These are phyloP conservation scores for Penicillium longicatenatum DNA, from an alignment of 495 filamentous ascomycete genomes.

Conservation along the genomic window DNA sequence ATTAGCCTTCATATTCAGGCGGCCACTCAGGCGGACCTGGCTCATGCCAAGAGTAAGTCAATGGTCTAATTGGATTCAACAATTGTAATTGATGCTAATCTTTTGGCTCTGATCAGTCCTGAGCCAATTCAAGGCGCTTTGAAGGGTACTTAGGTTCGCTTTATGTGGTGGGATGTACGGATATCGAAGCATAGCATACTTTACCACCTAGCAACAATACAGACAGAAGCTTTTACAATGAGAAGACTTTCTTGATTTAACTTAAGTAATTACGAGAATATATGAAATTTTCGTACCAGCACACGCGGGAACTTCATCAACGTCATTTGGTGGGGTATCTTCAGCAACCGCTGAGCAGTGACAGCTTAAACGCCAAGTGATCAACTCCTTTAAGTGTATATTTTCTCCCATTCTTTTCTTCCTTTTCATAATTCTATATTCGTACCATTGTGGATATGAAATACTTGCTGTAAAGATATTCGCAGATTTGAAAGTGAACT, in stretches of 20 bases:
- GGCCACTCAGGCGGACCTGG: conserved; percentile 15
- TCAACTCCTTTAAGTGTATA: no score
- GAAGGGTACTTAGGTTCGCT: neutral
- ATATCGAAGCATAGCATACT: neutral
- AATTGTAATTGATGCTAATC: neutral
- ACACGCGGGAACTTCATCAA: no score
- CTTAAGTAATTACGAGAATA: no score
- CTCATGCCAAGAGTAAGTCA: conserved; percentile 23
- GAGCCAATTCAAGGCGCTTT: conserved; percentile 21
- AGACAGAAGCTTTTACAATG: neutral
- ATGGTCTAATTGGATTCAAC: neutral
- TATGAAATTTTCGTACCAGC: no score
- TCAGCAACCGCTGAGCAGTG: no score
- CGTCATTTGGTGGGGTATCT: no score
- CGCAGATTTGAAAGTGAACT: neutral
- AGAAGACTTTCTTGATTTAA: no score
- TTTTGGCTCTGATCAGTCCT: conserved; percentile 9
- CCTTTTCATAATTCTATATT: no score
- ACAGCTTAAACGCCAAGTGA: no score
- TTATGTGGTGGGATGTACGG: neutral
- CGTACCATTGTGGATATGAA: no score
- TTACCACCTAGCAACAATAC: neutral
- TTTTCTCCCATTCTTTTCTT: no score
- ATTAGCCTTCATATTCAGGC: conserved; percentile 30
- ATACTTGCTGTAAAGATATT: no score